phyloP scores from a whole-genome alignment of 768 basidiomycete species.

The Xerocomellus amylosporus region DNA sequence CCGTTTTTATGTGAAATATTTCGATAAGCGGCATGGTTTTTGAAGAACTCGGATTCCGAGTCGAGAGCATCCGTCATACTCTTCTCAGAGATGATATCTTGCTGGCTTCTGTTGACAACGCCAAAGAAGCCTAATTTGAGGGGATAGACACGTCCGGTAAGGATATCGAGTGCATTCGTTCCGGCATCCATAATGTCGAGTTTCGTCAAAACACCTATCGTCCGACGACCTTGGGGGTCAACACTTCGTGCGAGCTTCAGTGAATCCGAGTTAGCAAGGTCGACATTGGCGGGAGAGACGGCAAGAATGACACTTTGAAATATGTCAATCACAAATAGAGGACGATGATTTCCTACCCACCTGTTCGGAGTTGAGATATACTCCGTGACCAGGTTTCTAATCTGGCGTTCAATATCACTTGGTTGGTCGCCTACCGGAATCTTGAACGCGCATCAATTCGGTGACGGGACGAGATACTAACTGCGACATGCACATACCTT shows the following conservation, averaged over 20 bases:
- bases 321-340: conserved; percentile 5
- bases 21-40: conserved; percentile 83
- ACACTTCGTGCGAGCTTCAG: conserved; percentile 94
- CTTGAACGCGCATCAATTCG: conserved; percentile 37
- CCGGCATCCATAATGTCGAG: conserved; percentile 99
- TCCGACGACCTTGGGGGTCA: conserved; percentile 93
- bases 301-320: conserved; percentile 83
- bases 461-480: neutral
- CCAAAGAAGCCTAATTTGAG: conserved; percentile 98
- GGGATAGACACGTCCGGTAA: conserved; percentile 96
- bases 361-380: conserved; percentile 97
- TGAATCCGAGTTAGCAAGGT: conserved; percentile 97
- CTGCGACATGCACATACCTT: conserved; percentile 59
- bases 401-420: conserved; percentile 96
- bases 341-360: conserved; percentile 39
- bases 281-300: conserved; percentile 96
- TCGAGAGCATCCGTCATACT: conserved; percentile 81
- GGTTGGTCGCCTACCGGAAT: conserved; percentile 97
- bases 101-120: conserved; percentile 95
- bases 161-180: conserved; percentile 93
- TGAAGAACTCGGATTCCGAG: conserved; percentile 89
- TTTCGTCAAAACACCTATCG: conserved; percentile 95
- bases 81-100: conserved; percentile 90
- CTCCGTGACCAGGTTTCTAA: conserved; percentile 89
- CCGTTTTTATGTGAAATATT: conserved; percentile 98